A percentile compares a stretch with the other conserved stretches of the same genome.
phyloP scores from a whole-genome alignment of 768 basidiomycete species.

The Multifurca ochricompacta region DNA sequence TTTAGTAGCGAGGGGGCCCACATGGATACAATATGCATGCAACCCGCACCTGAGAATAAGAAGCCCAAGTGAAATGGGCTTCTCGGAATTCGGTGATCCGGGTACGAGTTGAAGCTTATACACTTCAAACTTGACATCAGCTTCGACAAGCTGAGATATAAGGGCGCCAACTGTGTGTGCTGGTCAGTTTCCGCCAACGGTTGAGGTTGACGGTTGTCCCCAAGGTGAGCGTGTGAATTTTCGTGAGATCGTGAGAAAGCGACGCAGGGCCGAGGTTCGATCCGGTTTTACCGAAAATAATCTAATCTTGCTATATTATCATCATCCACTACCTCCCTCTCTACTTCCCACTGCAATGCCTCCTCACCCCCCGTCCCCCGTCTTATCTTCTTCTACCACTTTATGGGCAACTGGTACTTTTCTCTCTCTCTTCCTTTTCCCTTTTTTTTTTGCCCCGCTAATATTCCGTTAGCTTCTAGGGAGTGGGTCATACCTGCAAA shows the following conservation, averaged over 20 bases:
- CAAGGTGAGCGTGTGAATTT: neutral
- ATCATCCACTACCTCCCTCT: neutral
- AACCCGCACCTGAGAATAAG: neutral
- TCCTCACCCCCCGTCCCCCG: slow-evolving; percentile 20
- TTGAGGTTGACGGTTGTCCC: too few species aligned
- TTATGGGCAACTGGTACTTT: slow-evolving; percentile 68
- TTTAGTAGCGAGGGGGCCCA: neutral
- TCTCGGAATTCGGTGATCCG: neutral
- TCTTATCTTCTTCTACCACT: slow-evolving; percentile 41
- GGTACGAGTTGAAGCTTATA: neutral
- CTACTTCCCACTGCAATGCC: slow-evolving; percentile 18
- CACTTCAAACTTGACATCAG: too few species aligned
- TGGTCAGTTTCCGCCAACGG: neutral
- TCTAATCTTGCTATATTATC: slow-evolving; percentile 49
- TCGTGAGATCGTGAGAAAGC: slow-evolving; percentile 11
- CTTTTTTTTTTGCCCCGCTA: slow-evolving; percentile 5
- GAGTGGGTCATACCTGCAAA: slow-evolving; percentile 86
- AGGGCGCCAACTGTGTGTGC: neutral
- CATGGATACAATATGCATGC: neutral
- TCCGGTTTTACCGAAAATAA: slow-evolving; percentile 7
- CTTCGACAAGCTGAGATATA: neutral
- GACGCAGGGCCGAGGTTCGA: neutral
- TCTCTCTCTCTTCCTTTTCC: neutral
- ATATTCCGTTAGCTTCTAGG: slow-evolving; percentile 54
- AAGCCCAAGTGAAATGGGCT: neutral